phyloP scores from a whole-genome alignment of 148 eudicot genomes.

The Oxyria digyna region DNA sequence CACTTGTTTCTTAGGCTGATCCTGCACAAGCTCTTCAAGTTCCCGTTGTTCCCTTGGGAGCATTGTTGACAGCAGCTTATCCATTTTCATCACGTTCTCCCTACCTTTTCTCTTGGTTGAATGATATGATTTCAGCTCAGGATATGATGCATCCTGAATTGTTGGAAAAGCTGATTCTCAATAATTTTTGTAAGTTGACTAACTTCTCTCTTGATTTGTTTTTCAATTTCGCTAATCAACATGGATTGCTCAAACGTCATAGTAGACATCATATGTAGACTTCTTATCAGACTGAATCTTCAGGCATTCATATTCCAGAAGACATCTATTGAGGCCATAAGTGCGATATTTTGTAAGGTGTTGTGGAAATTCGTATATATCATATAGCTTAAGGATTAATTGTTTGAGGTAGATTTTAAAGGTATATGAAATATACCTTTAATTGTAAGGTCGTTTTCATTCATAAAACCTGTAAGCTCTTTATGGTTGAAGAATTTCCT shows the following conservation, averaged over 20 bases:
- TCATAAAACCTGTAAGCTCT: background rate
- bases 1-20: constrained; percentile 58
- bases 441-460: background rate
- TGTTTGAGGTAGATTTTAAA: no score
- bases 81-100: constrained; percentile 87
- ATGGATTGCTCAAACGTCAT: background rate
- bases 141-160: constrained; percentile 97
- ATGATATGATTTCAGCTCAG: constrained; percentile 72
- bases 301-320: background rate
- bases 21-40: constrained; percentile 92
- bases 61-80: constrained; percentile 76
- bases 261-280: background rate
- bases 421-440: background rate
- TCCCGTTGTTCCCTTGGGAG: constrained; percentile 95
- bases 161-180: constrained; percentile 75
- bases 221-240: background rate
- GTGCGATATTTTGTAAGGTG: background rate
- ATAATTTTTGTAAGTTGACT: constrained; percentile 73
- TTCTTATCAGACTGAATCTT: background rate
- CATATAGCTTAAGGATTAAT: no score
- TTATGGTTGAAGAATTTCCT: background rate
- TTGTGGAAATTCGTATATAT: background rate
- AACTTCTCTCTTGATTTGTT: background rate
- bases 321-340: background rate
- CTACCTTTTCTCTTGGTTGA: constrained; percentile 82